Base-by-base conservation (phyloP, 1,139 yeast species). In the Suhomyces kunorum region DNA sequence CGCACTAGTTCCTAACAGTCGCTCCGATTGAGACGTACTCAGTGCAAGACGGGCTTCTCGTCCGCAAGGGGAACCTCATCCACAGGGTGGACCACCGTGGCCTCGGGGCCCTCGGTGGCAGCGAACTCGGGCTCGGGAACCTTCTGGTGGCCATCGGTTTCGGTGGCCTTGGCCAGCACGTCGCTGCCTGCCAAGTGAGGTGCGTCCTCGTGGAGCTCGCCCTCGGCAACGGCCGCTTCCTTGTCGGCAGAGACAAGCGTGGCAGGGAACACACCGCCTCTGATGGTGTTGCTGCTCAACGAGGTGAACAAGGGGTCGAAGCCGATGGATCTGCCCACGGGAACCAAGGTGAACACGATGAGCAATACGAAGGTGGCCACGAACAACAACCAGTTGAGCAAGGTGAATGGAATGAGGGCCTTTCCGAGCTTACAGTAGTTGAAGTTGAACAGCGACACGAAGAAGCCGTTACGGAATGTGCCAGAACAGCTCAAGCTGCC, bases 371-470 rank as follows among this genome's bases (percentile, higher is more conserved):
- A 51, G 15, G 64, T 45, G 5, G 50, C 53, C 8, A 50, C 43
- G 34, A 58, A 64, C 38, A 60, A 46, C 5, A 65, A 19, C 65
- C 67, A 67, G 25, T 51, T 48, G 34, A 67, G 42, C 26, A 66
- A 56, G 0, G 61, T 52, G 42, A 66, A 56, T 2, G 68, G 65
- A 42, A 63, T 54, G 12, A 56, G 40, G 1, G 68, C 68, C 47
- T 66, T 59, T 6, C 59, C 59, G 5, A 55, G 19, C 27, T 43
- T 42, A 47, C 72, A 67, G 32, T 26, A 18, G n/a, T 12, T 13
- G 26, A 13, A 27, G 31, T 12, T 19, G 30, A 34, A 19, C 6
- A 17, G n/a, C 26, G 3, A 25, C 22, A n/a, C 20, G 8, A 28
- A 28, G 24, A 12, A 19, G 4, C 22, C 24, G 13, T 12, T 12